Conservation (phyloP, 805 yeast species). For the Yarrowia sp. region DNA sequence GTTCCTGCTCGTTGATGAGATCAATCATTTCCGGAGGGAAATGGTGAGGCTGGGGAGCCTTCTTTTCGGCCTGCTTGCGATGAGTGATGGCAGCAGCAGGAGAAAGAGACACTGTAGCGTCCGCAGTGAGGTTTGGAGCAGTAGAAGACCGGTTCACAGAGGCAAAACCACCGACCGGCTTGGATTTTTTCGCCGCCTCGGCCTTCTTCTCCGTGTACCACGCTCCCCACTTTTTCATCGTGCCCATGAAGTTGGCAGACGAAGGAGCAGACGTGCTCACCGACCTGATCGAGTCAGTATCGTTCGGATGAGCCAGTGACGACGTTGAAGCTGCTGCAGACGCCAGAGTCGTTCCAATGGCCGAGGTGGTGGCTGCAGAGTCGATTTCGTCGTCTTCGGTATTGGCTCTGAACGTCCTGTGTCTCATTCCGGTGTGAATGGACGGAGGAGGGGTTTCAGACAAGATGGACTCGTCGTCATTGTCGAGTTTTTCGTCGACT, state of each 20-base stretch:
- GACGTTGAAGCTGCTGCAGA: constrained; percentile 18
- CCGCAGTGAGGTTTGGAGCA: constrained; percentile 2
- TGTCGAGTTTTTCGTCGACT: not conserved
- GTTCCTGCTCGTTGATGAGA: constrained; percentile 27
- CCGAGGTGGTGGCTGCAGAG: not conserved
- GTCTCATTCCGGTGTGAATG: constrained; percentile 21
- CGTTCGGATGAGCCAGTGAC: not conserved
- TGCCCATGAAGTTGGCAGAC: constrained; percentile 3
- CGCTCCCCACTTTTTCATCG: constrained; percentile 35
- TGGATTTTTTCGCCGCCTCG: not conserved
- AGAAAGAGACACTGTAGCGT: not conserved
- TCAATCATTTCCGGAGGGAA: constrained; percentile 37
- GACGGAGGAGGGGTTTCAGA: constrained; percentile 12
- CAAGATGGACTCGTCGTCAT: not conserved
- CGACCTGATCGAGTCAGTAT: constrained; percentile 9
- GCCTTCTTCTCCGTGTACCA: constrained; percentile 33
- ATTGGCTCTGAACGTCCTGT: constrained; percentile 22
- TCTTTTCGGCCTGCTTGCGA: constrained; percentile 7
- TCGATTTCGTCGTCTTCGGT: constrained; percentile 8
- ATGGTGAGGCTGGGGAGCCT: constrained; percentile 35
- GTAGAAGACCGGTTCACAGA: not conserved
- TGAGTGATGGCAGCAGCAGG: constrained; percentile 9
- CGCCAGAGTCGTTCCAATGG: not conserved
- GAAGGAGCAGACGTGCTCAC: not conserved
- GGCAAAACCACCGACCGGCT: not conserved